phyloP scores from a whole-genome alignment of 2,329 filamentous ascomycete genomes.

The Biscogniauxia mediterranea region DNA sequence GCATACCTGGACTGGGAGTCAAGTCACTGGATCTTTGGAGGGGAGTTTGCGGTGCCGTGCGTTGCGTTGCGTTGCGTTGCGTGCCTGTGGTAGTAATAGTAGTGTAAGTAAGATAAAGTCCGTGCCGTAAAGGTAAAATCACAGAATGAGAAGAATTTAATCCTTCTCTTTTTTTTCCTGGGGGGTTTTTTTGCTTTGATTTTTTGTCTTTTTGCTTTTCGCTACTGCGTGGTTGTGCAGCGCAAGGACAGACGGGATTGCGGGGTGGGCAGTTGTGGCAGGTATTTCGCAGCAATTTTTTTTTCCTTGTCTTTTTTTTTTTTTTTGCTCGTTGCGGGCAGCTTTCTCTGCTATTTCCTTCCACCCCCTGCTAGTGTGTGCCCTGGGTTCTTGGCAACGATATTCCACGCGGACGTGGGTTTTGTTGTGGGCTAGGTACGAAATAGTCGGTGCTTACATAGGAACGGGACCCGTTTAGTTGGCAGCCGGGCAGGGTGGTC shows the following conservation, averaged over 20 bases:
- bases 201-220: not conserved
- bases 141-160: not conserved
- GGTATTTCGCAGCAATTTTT: constrained; percentile 12
- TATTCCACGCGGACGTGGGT: not conserved
- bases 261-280: constrained; percentile 10
- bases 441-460: not conserved
- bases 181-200: constrained; percentile 1
- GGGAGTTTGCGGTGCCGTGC: not conserved
- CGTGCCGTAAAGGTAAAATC: not conserved
- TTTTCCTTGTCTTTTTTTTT: not conserved
- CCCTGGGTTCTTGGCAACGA: not conserved
- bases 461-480: not conserved
- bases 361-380: not conserved
- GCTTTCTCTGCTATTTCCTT: not conserved
- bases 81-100: not conserved
- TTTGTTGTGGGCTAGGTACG: not conserved
- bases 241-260: constrained; percentile 14
- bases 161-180: not conserved
- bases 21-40: not conserved
- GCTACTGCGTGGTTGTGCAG: constrained; percentile 7
- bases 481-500: not conserved
- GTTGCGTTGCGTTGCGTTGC: constrained; percentile 1
- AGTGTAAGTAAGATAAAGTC: not conserved
- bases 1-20: constrained; percentile 13
- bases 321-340: not conserved